These are phyloP conservation scores for Acacia acuminata DNA, from an alignment of 306 rosid genomes.

Conservation along the genomic window DNA sequence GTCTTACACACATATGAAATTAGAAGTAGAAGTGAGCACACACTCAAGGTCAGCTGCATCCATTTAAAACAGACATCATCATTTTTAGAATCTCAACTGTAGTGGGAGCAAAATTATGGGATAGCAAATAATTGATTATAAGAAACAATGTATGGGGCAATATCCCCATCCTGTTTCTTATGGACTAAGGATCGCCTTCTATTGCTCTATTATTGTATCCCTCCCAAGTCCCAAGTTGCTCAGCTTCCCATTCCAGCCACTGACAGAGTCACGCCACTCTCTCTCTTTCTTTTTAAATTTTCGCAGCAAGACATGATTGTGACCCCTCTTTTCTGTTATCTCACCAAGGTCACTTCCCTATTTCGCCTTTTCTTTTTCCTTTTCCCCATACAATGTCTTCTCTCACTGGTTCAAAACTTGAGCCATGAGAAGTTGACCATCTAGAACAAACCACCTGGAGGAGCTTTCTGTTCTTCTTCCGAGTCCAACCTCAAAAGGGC, in stretches of 20 bases:
- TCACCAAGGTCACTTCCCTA: background rate
- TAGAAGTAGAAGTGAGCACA: no score
- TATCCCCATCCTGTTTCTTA: background rate
- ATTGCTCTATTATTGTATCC: background rate
- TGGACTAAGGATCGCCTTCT: background rate
- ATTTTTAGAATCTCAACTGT: no score
- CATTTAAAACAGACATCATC: no score
- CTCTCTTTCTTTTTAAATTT: background rate
- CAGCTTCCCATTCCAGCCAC: background rate
- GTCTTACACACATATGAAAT: no score
- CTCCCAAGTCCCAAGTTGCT: background rate
- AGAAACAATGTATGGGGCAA: no score
- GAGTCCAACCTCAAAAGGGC: background rate
- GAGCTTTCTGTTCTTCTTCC: background rate
- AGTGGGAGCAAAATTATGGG: background rate
- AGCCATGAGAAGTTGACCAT: constrained; percentile 2
- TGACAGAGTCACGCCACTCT: background rate
- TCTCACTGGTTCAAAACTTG: background rate
- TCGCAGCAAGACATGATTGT: background rate
- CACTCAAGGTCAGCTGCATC: no score
- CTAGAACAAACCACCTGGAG: background rate
- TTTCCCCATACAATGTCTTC: background rate
- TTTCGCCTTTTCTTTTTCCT: background rate
- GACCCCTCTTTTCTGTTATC: background rate
- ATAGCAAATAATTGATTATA: background rate